Evolutionary conservation across 2,329 filamentous ascomycete genomes (phyloP).

Genomic region (Phialophora macrospora): DNA sequence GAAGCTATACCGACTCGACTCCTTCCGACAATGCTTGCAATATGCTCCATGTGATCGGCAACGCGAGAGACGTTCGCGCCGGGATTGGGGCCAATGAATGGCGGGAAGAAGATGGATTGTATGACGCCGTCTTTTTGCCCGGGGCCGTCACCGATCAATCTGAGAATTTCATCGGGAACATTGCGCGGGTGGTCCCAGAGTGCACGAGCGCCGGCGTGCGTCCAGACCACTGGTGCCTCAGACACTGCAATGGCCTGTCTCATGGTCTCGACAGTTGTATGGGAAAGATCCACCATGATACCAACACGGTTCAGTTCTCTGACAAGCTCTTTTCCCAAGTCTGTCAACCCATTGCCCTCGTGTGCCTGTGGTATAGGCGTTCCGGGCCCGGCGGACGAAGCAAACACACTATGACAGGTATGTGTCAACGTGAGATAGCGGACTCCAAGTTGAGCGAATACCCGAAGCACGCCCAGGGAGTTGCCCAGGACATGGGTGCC

Average conservation of each 20-base stretch:
- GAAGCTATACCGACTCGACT: conserved; percentile 46
- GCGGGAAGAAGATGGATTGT: conserved; percentile 47
- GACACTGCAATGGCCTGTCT: conserved; percentile 38
- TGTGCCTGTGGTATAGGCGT: conserved; percentile 18
- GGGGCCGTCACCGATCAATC: conserved; percentile 39
- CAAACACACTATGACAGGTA: conserved; percentile 43
- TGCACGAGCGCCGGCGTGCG: conserved; percentile 40
- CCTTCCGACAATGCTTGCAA: conserved; percentile 42
- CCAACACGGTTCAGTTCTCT: conserved; percentile 42
- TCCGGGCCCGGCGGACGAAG: conserved; percentile 37
- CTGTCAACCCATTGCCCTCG: conserved; percentile 35
- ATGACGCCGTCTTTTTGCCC: conserved; percentile 47
- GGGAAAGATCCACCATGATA: conserved; percentile 42
- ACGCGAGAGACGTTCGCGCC: conserved; percentile 25
- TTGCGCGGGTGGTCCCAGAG: conserved; percentile 47
- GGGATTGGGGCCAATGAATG: conserved; percentile 34
- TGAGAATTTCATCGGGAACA: conserved; percentile 50
- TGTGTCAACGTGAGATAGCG: conserved; percentile 40
- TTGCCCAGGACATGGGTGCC: conserved; percentile 41
- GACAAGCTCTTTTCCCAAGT: conserved; percentile 38
- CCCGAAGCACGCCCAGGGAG: conserved; percentile 38
- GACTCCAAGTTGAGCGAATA: conserved; percentile 38
- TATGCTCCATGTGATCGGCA: conserved; percentile 50
- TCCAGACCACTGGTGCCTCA: conserved; percentile 42
- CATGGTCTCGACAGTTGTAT: conserved; percentile 40